Evolutionary conservation across 2,329 filamentous ascomycete genomes (phyloP).

Genomic region (Colletotrichum tamarilloi): DNA sequence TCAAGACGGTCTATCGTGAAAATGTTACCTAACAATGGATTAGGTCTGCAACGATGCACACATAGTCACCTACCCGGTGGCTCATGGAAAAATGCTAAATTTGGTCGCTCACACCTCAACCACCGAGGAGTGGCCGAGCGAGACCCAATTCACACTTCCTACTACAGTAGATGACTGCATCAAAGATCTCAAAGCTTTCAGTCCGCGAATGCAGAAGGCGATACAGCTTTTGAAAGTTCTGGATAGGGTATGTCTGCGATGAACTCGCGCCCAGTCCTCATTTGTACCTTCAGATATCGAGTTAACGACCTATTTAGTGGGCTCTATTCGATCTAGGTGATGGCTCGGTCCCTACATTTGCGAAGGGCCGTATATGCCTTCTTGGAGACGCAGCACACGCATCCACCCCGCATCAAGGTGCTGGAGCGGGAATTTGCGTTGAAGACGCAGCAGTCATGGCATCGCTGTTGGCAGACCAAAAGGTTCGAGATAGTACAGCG

Average conservation of each 20-base stretch:
- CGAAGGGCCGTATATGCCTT: conserved; percentile 57
- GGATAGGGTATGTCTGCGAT: neutral
- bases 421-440: conserved; percentile 68
- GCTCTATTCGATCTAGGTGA: conserved; percentile 59
- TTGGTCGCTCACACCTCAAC: conserved; percentile 57
- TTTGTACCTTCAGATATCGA: no score
- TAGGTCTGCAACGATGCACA: conserved; percentile 61
- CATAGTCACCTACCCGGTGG: conserved; percentile 69
- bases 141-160: conserved; percentile 38
- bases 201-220: neutral
- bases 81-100: conserved; percentile 65
- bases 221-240: neutral
- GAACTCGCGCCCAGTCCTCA: neutral
- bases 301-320: conserved; percentile 45
- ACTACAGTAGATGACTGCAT: neutral
- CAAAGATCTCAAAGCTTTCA: neutral
- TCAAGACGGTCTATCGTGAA: conserved; percentile 32
- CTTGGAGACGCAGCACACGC: conserved; percentile 74
- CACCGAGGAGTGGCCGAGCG: conserved; percentile 42
- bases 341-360: conserved; percentile 54
- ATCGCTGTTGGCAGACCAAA: conserved; percentile 56
- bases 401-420: conserved; percentile 68
- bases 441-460: conserved; percentile 60
- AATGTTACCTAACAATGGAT: neutral
- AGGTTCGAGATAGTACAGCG: conserved; percentile 45